Conservation (phyloP, 2,329 filamentous ascomycete genomes). For the Aspergillus sp. region DNA sequence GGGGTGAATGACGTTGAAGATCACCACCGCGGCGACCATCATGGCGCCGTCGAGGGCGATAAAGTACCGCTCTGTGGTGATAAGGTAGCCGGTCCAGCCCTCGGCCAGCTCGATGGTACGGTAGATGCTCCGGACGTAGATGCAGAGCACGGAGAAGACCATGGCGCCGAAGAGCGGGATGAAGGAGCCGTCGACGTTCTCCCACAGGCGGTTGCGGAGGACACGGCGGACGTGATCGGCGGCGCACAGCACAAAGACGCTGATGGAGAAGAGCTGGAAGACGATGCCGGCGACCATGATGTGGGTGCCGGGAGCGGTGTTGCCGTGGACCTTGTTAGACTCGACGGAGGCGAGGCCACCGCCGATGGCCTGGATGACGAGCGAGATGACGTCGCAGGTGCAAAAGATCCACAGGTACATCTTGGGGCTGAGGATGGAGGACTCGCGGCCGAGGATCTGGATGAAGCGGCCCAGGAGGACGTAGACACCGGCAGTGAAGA, state of each 20-base stretch:
- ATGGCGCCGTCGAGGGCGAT: slow-evolving; percentile 50
- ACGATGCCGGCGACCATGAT: slow-evolving; percentile 56
- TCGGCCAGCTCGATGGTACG: slow-evolving; percentile 51
- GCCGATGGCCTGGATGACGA: slow-evolving; percentile 56
- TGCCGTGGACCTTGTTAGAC: slow-evolving; percentile 46
- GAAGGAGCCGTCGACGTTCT: slow-evolving; percentile 24
- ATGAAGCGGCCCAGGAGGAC: slow-evolving; percentile 51
- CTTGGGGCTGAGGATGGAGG: slow-evolving; percentile 43
- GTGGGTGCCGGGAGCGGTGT: slow-evolving; percentile 49
- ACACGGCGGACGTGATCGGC: slow-evolving; percentile 46
- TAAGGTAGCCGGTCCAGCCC: slow-evolving; percentile 52
- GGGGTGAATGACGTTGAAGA: slow-evolving; percentile 49
- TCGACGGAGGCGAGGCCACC: slow-evolving; percentile 50
- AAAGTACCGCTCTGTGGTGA: slow-evolving; percentile 52
- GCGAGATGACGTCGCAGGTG: slow-evolving; percentile 54
- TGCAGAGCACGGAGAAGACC: slow-evolving; percentile 42
- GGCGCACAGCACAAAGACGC: slow-evolving; percentile 52
- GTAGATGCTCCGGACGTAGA: slow-evolving; percentile 52
- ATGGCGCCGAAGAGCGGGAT: slow-evolving; percentile 38
- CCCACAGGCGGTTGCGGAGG: slow-evolving; percentile 22
- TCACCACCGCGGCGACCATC: slow-evolving; percentile 47
- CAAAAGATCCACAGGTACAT: slow-evolving; percentile 53
- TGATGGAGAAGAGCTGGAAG: slow-evolving; percentile 58
- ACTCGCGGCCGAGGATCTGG: slow-evolving; percentile 42
- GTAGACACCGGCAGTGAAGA: slow-evolving; percentile 54